Conservation (phyloP, 2,329 filamentous ascomycete species). For the Colletotrichum echinochloae region DNA sequence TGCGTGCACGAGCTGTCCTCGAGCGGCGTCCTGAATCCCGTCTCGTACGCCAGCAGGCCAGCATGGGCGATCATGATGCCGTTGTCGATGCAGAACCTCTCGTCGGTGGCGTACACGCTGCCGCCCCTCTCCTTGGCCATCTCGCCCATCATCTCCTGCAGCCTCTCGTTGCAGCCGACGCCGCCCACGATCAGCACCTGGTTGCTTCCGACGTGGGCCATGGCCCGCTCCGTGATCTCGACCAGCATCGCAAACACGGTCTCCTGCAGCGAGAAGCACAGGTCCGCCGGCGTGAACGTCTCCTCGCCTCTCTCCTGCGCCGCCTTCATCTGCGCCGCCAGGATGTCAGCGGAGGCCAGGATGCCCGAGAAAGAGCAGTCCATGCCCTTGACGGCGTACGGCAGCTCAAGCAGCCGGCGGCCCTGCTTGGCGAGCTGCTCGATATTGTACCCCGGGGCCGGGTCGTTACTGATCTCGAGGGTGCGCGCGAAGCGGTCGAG, state of each 20-base stretch:
- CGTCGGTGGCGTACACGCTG: slow-evolving; percentile 93
- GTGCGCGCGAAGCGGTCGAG: slow-evolving; percentile 95
- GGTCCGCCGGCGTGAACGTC: slow-evolving; percentile 80
- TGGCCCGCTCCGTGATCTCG: slow-evolving; percentile 97
- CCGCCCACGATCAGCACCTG: slow-evolving; percentile 97
- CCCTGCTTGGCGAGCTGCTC: slow-evolving; percentile 88
- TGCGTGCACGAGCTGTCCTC: slow-evolving; percentile 89
- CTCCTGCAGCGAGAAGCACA: slow-evolving; percentile 96
- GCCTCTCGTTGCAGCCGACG: slow-evolving; percentile 91
- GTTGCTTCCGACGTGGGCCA: slow-evolving; percentile 93
- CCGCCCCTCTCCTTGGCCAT: slow-evolving; percentile 93
- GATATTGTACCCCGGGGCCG: slow-evolving; percentile 97
- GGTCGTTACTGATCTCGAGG: slow-evolving; percentile 92
- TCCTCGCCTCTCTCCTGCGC: slow-evolving; percentile 63
- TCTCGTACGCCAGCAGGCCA: slow-evolving; percentile 85
- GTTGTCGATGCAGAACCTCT: slow-evolving; percentile 98
- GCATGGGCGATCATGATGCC: slow-evolving; percentile 99
- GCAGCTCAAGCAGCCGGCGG: slow-evolving; percentile 82
- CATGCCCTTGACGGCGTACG: slow-evolving; percentile 98
- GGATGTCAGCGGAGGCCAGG: slow-evolving; percentile 81
- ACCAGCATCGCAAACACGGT: slow-evolving; percentile 97
- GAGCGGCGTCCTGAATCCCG: slow-evolving; percentile 80
- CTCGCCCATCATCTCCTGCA: slow-evolving; percentile 98
- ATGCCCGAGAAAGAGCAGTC: slow-evolving; percentile 97
- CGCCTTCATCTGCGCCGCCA: slow-evolving; percentile 75